Base-by-base conservation (phyloP, 106 monocot species). In the Dactylorhiza incarnata region DNA sequence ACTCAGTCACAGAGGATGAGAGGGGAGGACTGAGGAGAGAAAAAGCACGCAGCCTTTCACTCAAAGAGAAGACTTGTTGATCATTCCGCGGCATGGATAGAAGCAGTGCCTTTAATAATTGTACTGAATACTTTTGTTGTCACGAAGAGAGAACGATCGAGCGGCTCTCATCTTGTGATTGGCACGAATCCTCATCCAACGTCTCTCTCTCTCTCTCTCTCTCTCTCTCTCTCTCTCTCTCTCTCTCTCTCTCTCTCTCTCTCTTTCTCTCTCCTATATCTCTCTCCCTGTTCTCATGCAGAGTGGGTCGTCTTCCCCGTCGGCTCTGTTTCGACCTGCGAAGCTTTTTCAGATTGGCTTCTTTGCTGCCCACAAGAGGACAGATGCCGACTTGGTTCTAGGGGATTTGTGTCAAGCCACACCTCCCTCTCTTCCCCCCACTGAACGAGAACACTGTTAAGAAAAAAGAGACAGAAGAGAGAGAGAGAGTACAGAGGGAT, bases 141-240 rank as follows among this genome's bases (percentile, higher is more conserved):
- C 22, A 37, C 3, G 74, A 50, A 48, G 56, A 56, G 52, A 37
- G 44, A 37, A 37, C 51, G 54, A 68, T 65, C 49, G 68, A 66
- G 65, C 12, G 65, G 29, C 65, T 65, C 74, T 54, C 68, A 53
- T 68, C 74, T 80, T 23, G 67, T 37, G 48, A 17, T 80, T 68
- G 69, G 76, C 71, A 81, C 81, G 76, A 81, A 81, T 81, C 81
- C 75, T 75, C 29, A 76, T 19, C 59, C 55, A 2, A 16, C 52
- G 19, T 11, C 48, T 20, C 69, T 52, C 43, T 16, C 25, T 10
- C 73, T 24, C 22, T 73, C 23, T n/a, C 49, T 48, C 45, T 20
- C 48, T 49, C 46, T 17, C 66, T 66, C 66, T 29, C 29, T 13
- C 37, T 9, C 29, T 14, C 37, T 10, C 66, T 0, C 10, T 20